Evolutionary conservation across 352 stramenopile genomes (phyloP), one percentile per base, ranked within the genome.

Genomic region (Phytophthora litchii): DNA sequence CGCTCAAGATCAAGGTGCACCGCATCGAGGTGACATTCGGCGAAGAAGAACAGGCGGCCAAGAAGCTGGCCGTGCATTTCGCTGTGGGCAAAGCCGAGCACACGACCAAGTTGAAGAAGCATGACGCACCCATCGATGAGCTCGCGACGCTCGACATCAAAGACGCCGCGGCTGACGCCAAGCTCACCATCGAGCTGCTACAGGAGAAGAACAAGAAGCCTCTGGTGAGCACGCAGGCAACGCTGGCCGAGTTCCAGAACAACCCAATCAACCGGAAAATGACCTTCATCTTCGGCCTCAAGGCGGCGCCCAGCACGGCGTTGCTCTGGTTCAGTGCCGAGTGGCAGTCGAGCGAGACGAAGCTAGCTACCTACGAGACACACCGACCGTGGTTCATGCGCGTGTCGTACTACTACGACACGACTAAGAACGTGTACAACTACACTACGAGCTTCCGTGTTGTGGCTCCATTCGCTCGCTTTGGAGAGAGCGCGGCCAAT

Each of bases 381-480:
- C 65, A 91, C 43, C 81, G 81, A 2, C 81, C 81, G 20, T 88
- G 77, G 75, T 91, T 88, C 56, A 83, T 82, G 67, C 78, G 81
- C 19, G 74, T 67, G 40, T 84, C 79, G 49, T 92, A 90, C 67
- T 92, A 92, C 65, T 92, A 92, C 65, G 72, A 88, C 54, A 89
- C 78, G 37, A 78, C 73, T 23, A 92, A 92, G 80, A 79, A 67
- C 21, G 76, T 92, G 62, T 92, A 92, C 70, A 72, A 82, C 67
- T 92, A 92, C 70, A 83, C 83, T 40, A 92, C 83, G 37, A 91
- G 83, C 69, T 92, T 92, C 64, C 67, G 73, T 23, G 68, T 86
- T 36, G 74, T 92, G n/a, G 72, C 71, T 36, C 63, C 63, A 12
- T 72, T 92, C 36, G 83, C 83, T 10, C 80, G 77, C 9, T 68